phyloP scores from a whole-genome alignment of 2,329 filamentous ascomycete genomes.

The Neofusicoccum ribis region DNA sequence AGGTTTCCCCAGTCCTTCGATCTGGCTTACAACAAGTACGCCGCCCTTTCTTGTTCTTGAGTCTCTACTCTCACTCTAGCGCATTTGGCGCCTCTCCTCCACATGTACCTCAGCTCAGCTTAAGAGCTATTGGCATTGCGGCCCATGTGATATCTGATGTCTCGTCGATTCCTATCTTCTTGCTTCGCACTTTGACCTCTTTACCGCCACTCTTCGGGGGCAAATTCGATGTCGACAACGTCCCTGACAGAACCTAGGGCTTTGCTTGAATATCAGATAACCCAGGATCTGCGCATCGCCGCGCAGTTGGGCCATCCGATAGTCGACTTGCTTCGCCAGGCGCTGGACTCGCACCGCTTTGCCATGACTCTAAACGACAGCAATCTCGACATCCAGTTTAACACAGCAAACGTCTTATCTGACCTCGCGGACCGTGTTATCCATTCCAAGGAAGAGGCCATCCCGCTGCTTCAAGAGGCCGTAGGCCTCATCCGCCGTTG shows the following conservation, averaged over 20 bases:
- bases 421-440: constrained; percentile 58
- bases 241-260: constrained; percentile 50
- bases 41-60: constrained; percentile 8
- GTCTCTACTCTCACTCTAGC: not conserved
- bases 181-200: not conserved
- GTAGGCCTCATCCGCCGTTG: constrained; percentile 59
- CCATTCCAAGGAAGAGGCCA: constrained; percentile 46
- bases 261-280: constrained; percentile 68
- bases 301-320: constrained; percentile 56
- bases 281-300: constrained; percentile 65
- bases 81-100: not conserved
- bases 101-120: not conserved
- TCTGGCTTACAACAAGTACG: constrained; percentile 72
- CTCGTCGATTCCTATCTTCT: too few species aligned
- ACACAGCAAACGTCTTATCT: constrained; percentile 68
- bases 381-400: constrained; percentile 70
- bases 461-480: constrained; percentile 60
- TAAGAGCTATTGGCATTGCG: too few species aligned
- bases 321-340: constrained; percentile 58
- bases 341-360: constrained; percentile 64
- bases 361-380: constrained; percentile 61
- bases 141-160: too few species aligned
- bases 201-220: not conserved
- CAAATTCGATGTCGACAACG: not conserved
- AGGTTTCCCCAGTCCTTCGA: constrained; percentile 66